Evolutionary conservation across 805 yeast genomes (phyloP), one percentile per base, ranked within the genome.

Genomic region (Tetrapisispora phaffii): DNA sequence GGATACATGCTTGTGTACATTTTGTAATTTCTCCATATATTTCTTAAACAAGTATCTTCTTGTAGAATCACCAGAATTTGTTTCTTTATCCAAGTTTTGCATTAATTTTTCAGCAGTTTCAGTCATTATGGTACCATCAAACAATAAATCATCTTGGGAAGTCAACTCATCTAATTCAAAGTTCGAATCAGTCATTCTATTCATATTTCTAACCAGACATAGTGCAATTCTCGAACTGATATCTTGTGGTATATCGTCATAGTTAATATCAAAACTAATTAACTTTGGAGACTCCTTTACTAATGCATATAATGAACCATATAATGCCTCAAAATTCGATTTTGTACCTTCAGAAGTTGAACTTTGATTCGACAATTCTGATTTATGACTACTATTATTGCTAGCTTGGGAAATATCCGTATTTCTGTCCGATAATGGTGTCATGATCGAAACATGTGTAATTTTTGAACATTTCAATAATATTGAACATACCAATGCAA

Each of bases 151-250:
- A 58, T 74, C 84, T 45, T 66, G 66, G 8, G 54, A 46, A 34
- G 67, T 52, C 4, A 66, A 47, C 20, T 62, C 71, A 51, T 60
- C 67, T n/a, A 59, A 45, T 42, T 50, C 51, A 46, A 59, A 63
- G 28, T 56, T 57, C 10, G 64, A 52, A 36, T 66, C 65, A 44
- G 81, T 64, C n/a, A 73, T 69, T 33, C 68, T 62, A 53, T 82
- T 87, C 82, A 88, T 81, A 61, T 89, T 89, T 54, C 82, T 75
- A 81, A 89, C 80, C 40, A 93, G 76, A 53, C 83, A 80, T 37
- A 85, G 72, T 1, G 94, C 93, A 47, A 88, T 75, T 55, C 80
- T 75, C 35, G 87, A 84, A 55, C 76, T 79, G 50, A 82, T 72
- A 41, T 73, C 69, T 44, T 74, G 76, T 12, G 89, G 81, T 51